Conservation (phyloP, 2,329 filamentous ascomycete species). For the Emmonsiellopsis sp. region DNA sequence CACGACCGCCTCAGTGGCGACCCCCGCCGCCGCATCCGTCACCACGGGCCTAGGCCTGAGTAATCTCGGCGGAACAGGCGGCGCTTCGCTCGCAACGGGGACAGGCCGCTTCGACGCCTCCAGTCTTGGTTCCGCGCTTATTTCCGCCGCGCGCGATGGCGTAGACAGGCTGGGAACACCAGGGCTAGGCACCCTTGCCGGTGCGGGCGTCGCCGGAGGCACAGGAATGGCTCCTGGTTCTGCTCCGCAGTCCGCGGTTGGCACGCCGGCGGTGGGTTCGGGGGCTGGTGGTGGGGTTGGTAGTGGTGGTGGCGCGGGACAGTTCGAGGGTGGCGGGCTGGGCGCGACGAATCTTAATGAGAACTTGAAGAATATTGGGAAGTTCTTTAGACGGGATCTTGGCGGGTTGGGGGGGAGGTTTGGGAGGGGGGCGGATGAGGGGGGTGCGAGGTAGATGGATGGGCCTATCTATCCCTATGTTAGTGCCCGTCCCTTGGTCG, state of each 20-base stretch:
- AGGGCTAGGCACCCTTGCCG: constrained; percentile 25
- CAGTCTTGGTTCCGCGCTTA: constrained; percentile 73
- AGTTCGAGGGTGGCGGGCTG: constrained; percentile 20
- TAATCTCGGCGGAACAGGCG: constrained; percentile 33
- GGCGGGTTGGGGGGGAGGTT: constrained; percentile 66
- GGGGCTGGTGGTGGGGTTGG: constrained; percentile 8
- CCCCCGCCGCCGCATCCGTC: constrained; percentile 27
- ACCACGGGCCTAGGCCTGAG: constrained; percentile 38
- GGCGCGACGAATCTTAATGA: constrained; percentile 73
- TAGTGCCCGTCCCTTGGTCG: too few species aligned
- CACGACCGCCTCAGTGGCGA: constrained; percentile 14
- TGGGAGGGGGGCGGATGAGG: constrained; percentile 44
- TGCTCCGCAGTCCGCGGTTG: constrained; percentile 15
- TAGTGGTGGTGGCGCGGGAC: constrained; percentile 10
- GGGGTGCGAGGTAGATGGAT: too few species aligned
- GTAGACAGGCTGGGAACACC: constrained; percentile 66
- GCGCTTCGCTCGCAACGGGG: constrained; percentile 33
- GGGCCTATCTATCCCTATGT: too few species aligned
- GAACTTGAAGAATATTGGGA: constrained; percentile 90
- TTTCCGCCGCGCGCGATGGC: constrained; percentile 78
- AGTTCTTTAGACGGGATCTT: constrained; percentile 87
- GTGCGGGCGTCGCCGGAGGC: constrained; percentile 18
- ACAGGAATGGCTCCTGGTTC: constrained; percentile 17
- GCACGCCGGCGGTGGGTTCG: constrained; percentile 16
- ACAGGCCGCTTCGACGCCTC: constrained; percentile 65